phyloP scores from a whole-genome alignment of 495 filamentous ascomycete genomes.

The Penicillium angulare region DNA sequence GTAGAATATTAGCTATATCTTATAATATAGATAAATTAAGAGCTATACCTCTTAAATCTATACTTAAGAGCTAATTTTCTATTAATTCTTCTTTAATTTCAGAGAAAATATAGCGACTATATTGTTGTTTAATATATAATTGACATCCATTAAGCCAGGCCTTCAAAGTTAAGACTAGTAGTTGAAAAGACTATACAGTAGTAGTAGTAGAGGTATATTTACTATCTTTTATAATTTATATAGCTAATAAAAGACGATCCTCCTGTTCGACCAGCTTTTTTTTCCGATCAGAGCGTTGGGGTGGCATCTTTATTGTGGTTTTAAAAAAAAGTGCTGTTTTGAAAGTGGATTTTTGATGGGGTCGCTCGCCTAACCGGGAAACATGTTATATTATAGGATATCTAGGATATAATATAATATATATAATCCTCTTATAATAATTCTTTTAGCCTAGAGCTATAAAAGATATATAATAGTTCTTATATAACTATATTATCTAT shows the following conservation, averaged over 20 bases:
- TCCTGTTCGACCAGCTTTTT: no score
- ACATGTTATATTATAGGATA: background rate
- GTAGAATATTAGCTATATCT: no score
- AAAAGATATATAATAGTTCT: background rate
- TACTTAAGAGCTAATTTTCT: constrained; percentile 7
- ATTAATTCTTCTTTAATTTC: constrained; percentile 9
- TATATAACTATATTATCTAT: background rate
- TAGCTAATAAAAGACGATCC: constrained; percentile 3
- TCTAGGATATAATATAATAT: background rate
- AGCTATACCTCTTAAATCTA: constrained; percentile 6
- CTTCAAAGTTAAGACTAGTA: constrained; percentile 4
- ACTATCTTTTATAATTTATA: constrained; percentile 9
- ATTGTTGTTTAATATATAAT: background rate
- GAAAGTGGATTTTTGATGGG: no score
- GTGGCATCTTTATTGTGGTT: no score
- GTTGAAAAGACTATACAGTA: constrained; percentile 6
- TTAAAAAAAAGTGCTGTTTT: no score
- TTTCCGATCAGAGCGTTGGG: no score
- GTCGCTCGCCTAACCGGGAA: no score
- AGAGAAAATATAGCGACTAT: constrained; percentile 3
- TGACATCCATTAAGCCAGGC: background rate
- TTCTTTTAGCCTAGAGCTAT: background rate
- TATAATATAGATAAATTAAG: no score
- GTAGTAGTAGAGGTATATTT: background rate
- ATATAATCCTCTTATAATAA: background rate